Evolutionary conservation across 805 yeast genomes (phyloP).

Genomic region (Saturnispora kantuleensis): DNA sequence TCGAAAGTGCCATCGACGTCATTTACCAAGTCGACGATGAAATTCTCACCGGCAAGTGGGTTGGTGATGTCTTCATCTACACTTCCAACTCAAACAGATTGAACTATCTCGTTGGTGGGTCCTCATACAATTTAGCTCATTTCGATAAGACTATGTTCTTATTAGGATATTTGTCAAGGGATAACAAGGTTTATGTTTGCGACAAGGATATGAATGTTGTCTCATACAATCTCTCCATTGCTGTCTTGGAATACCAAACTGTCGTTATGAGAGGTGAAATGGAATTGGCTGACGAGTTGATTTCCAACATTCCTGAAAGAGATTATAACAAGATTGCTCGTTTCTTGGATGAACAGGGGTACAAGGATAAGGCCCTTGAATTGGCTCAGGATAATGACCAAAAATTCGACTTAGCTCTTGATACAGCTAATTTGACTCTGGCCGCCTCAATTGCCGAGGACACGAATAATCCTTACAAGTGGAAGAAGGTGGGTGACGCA

Average conservation of each 20-base stretch:
- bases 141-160: constrained; percentile 81
- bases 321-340: constrained; percentile 75
- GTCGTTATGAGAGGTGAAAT: constrained; percentile 90
- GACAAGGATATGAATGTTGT: constrained; percentile 83
- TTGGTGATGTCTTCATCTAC: constrained; percentile 93
- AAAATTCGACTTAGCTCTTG: constrained; percentile 79
- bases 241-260: constrained; percentile 92
- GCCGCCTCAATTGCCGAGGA: constrained; percentile 60
- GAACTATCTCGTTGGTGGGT: constrained; percentile 92
- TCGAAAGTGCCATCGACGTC: constrained; percentile 78
- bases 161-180: constrained; percentile 84
- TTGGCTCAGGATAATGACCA: constrained; percentile 85
- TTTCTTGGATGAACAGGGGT: constrained; percentile 90
- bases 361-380: constrained; percentile 69
- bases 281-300: constrained; percentile 63
- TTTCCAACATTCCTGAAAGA: constrained; percentile 53
- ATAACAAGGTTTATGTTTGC: constrained; percentile 79
- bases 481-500: constrained; percentile 88
- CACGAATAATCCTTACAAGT: constrained; percentile 55
- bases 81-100: constrained; percentile 81
- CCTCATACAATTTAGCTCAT: constrained; percentile 84
- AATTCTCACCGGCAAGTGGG: constrained; percentile 86
- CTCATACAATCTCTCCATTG: constrained; percentile 70
- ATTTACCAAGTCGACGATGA: constrained; percentile 73
- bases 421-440: constrained; percentile 57